Percentiles rank a stretch among this genome's conserved stretches.
phyloP scores from a whole-genome alignment of 306 rosid species.

The Corylus heterophylla region DNA sequence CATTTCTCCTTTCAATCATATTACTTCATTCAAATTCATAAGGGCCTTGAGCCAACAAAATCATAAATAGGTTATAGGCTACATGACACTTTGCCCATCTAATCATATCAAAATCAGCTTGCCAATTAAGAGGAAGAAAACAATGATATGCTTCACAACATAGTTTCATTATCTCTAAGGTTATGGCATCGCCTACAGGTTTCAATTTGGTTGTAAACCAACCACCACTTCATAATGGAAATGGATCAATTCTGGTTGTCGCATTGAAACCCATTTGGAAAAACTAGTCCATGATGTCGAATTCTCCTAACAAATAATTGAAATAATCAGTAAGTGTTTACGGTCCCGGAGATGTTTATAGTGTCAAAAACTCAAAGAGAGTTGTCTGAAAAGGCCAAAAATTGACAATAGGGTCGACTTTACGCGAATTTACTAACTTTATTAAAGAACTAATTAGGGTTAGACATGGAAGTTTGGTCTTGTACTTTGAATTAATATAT shows the following conservation, averaged over 20 bases:
- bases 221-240: not conserved
- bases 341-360: too few species aligned
- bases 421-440: too few species aligned
- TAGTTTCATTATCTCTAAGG: too few species aligned
- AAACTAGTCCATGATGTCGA: not conserved
- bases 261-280: not conserved
- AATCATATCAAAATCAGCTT: constrained; percentile 39
- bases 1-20: not conserved
- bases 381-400: too few species aligned
- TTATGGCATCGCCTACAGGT: too few species aligned
- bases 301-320: not conserved
- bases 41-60: constrained; percentile 27
- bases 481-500: not conserved
- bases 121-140: constrained; percentile 18
- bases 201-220: not conserved
- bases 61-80: constrained; percentile 8
- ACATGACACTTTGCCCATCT: constrained; percentile 33
- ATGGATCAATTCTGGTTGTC: not conserved
- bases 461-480: not conserved
- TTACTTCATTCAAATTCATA: constrained; percentile 19
- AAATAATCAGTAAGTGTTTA: too few species aligned
- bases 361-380: too few species aligned
- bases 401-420: too few species aligned
- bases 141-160: constrained; percentile 13
- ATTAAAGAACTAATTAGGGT: not conserved